A percentile compares a stretch with the other conserved stretches of the same genome.
Conservation (phyloP, 129 eudicot species). For the Kitagawia praeruptora region DNA sequence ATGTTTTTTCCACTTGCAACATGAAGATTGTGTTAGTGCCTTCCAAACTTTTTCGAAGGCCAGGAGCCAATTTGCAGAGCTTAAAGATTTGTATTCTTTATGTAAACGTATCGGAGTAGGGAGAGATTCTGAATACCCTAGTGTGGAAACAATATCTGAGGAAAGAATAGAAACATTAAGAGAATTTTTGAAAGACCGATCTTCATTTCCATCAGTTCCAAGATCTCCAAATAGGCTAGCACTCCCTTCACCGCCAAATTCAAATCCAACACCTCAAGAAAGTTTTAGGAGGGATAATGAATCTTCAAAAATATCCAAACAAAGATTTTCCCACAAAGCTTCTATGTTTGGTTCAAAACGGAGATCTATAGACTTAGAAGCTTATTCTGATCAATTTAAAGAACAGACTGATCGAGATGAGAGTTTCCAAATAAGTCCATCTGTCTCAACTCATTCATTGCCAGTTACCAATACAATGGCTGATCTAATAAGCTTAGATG, state of each 20-base stretch:
- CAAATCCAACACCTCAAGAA: constrained; percentile 1
- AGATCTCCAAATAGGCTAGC: constrained; percentile 7
- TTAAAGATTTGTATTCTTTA: constrained; percentile 34
- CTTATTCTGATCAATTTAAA: constrained; percentile 28
- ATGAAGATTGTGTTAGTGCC: constrained; percentile 38
- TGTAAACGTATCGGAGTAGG: constrained; percentile 48
- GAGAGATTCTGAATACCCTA: constrained; percentile 44
- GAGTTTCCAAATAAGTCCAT: constrained; percentile 20
- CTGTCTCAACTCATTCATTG: constrained; percentile 34
- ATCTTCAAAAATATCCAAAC: constrained; percentile 11
- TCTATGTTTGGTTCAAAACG: constrained; percentile 27
- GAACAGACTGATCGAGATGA: constrained; percentile 13
- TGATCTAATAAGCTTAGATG: constrained; percentile 43
- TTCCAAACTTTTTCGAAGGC: constrained; percentile 48
- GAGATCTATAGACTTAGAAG: constrained; percentile 38
- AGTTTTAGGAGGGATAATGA: constrained; percentile 16
- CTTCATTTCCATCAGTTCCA: constrained; percentile 24
- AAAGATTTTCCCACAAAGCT: constrained; percentile 9
- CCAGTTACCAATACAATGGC: constrained; percentile 24
- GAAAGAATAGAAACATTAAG: constrained; percentile 49
- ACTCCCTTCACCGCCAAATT: constrained; percentile 6
- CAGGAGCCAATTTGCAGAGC: constrained; percentile 49
- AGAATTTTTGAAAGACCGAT: constrained; percentile 52
- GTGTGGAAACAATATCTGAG: constrained; percentile 30
- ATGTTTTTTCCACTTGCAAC: constrained; percentile 44